These are phyloP conservation scores for Trichoderma breve DNA, from an alignment of 2,329 filamentous ascomycete species.

Conservation along the genomic window DNA sequence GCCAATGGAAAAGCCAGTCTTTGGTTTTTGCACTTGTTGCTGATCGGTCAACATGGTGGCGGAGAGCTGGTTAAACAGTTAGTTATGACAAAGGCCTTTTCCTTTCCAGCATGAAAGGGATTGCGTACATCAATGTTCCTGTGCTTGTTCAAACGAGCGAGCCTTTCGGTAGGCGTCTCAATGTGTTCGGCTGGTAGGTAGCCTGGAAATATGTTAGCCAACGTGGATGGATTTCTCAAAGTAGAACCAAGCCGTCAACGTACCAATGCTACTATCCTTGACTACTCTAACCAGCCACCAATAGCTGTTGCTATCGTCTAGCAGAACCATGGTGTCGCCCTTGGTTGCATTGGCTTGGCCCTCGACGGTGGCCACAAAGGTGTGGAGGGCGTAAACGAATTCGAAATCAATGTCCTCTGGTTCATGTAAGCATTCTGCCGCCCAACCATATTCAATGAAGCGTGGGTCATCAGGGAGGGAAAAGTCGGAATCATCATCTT, in stretches of 20 bases:
- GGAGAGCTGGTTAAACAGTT: constrained; percentile 47
- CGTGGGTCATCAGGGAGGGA: constrained; percentile 54
- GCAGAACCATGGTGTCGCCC: constrained; percentile 95
- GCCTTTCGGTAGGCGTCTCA: constrained; percentile 90
- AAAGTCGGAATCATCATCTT: constrained; percentile 64
- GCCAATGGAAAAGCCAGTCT: constrained; percentile 67
- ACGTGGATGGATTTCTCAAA: neutral
- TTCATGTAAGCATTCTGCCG: constrained; percentile 81
- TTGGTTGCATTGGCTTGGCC: constrained; percentile 98
- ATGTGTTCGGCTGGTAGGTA: constrained; percentile 98
- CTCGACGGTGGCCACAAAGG: constrained; percentile 95
- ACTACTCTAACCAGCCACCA: constrained; percentile 99
- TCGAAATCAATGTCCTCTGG: constrained; percentile 99
- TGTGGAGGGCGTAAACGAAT: constrained; percentile 97
- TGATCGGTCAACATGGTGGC: constrained; percentile 62
- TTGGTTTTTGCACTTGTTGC: constrained; percentile 64
- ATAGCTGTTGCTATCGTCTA: constrained; percentile 98
- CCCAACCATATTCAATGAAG: constrained; percentile 72
- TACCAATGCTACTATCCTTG: constrained; percentile 92
- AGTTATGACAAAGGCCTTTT: neutral
- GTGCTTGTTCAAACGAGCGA: constrained; percentile 95
- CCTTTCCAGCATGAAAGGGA: constrained; percentile 12
- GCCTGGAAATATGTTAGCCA: constrained; percentile 49
- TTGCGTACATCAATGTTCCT: constrained; percentile 86
- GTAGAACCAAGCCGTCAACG: constrained; percentile 22